phyloP scores from a whole-genome alignment of 768 basidiomycete genomes.

The Suillus placidus region DNA sequence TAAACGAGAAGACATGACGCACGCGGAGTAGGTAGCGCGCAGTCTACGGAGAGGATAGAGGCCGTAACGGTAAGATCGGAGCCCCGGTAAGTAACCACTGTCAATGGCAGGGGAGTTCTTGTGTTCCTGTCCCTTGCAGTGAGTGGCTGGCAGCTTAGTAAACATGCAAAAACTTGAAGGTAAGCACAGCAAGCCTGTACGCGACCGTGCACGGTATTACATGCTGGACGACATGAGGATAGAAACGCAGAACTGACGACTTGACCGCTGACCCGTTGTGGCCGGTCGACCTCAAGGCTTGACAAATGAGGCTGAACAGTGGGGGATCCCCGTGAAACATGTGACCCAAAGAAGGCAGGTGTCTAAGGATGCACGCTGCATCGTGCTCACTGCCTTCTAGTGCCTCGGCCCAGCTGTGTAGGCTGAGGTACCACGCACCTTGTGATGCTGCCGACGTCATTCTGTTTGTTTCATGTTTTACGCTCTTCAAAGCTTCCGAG shows the following conservation, averaged over 20 bases:
- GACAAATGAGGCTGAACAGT: neutral
- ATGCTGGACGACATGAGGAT: constrained; percentile 3
- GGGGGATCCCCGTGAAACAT: neutral
- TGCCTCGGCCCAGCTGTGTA: neutral
- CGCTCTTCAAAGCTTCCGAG: neutral
- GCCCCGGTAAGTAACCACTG: neutral
- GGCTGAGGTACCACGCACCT: neutral
- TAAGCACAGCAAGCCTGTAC: constrained; percentile 1
- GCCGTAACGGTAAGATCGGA: neutral
- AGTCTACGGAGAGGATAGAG: neutral
- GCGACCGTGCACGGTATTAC: neutral
- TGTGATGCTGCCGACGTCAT: constrained; percentile 1
- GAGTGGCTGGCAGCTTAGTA: neutral
- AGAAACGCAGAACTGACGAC: neutral
- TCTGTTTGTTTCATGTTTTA: neutral
- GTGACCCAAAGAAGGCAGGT: neutral
- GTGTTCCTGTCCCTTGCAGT: neutral
- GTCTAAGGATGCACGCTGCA: neutral
- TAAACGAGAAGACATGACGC: neutral
- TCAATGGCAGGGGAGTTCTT: too few relatives aligned
- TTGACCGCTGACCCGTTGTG: neutral
- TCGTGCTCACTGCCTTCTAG: neutral
- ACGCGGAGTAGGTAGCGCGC: neutral
- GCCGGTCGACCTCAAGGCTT: neutral
- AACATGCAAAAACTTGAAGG: neutral